phyloP scores from a whole-genome alignment of 441 rosid species.

The Euphorbia corollata region DNA sequence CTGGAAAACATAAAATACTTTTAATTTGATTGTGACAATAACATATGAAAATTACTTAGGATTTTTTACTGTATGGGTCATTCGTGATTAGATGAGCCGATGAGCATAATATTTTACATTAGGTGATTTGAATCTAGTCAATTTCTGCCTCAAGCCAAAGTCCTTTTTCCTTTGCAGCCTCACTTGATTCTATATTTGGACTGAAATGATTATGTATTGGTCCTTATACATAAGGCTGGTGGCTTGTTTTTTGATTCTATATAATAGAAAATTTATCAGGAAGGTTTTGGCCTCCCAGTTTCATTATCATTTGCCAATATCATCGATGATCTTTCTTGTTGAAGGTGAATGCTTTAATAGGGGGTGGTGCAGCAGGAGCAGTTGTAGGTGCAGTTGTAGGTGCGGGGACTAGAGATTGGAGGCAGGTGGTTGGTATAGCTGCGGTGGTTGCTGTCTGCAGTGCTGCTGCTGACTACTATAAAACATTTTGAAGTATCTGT shows the following conservation, averaged over 20 bases:
- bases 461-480: constrained; percentile 57
- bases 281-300: not conserved
- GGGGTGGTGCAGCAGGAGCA: constrained; percentile 78
- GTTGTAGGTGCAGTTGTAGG: constrained; percentile 15
- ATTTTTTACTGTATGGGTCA: not conserved
- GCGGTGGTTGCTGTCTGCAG: constrained; percentile 55
- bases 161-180: not conserved
- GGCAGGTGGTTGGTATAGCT: constrained; percentile 47
- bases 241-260: not conserved
- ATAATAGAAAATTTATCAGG: not conserved
- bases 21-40: too few species aligned
- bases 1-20: not conserved
- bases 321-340: constrained; percentile 16
- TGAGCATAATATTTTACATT: not conserved
- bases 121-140: not conserved
- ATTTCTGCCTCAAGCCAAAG: not conserved
- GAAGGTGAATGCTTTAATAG: constrained; percentile 66
- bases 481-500: constrained; percentile 29
- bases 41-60: not conserved
- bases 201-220: constrained; percentile 1
- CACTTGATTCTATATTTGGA: constrained; percentile 1
- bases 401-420: constrained; percentile 52
- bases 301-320: not conserved
- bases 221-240: not conserved
- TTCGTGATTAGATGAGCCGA: not conserved